phyloP scores from a whole-genome alignment of 2,329 filamentous ascomycete species.

The Pyricularia pennisetigena region DNA sequence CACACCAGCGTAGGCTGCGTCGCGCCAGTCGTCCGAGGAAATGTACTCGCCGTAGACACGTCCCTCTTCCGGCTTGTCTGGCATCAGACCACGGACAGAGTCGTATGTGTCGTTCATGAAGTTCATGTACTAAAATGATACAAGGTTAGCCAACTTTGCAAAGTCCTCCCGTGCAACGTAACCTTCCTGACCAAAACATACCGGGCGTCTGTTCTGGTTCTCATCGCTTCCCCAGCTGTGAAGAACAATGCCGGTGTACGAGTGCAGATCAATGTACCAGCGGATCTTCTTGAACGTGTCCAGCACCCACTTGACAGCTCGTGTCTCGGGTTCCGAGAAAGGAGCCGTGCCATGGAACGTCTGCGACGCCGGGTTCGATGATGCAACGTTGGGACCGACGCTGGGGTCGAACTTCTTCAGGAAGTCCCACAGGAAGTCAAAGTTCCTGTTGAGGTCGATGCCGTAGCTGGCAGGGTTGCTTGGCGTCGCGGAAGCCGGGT shows the following conservation, averaged over 20 bases:
- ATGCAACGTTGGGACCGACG: slow-evolving; percentile 28
- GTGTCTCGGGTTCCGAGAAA: slow-evolving; percentile 46
- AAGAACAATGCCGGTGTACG: slow-evolving; percentile 38
- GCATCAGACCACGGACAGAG: slow-evolving; percentile 5
- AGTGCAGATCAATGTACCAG: slow-evolving; percentile 52
- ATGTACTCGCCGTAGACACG: slow-evolving; percentile 35
- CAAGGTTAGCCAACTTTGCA: not conserved
- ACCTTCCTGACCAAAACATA: not conserved
- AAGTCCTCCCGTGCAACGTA: not conserved
- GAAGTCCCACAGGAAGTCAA: slow-evolving; percentile 48
- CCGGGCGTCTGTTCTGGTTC: slow-evolving; percentile 31
- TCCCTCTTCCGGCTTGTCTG: slow-evolving; percentile 20
- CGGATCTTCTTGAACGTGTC: slow-evolving; percentile 36
- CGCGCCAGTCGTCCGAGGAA: slow-evolving; percentile 27
- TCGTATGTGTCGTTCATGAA: slow-evolving; percentile 43
- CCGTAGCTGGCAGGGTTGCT: slow-evolving; percentile 24
- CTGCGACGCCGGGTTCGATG: slow-evolving; percentile 28
- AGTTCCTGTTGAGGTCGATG: slow-evolving; percentile 47
- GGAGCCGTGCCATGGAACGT: slow-evolving; percentile 39
- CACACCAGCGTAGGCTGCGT: not conserved
- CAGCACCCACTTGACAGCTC: slow-evolving; percentile 42
- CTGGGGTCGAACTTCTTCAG: slow-evolving; percentile 27
- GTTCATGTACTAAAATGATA: slow-evolving; percentile 27
- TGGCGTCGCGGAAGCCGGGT: slow-evolving; percentile 25
- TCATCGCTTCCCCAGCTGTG: slow-evolving; percentile 50